Base-by-base conservation (phyloP, 352 stramenopile genomes). In the Globisporangium apiculatum region DNA sequence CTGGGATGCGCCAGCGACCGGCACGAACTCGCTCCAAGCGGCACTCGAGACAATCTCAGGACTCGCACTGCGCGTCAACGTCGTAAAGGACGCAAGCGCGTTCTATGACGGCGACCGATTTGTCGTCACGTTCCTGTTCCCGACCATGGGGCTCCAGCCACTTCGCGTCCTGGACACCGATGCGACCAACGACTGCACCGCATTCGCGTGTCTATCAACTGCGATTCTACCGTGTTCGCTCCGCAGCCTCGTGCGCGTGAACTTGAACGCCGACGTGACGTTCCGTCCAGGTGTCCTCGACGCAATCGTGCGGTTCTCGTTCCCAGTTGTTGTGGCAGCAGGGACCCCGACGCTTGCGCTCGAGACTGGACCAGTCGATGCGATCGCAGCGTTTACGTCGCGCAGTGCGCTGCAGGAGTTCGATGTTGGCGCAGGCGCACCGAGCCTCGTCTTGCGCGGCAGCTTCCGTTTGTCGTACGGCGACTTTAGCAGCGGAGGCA, bases 381-480 rank as follows among this genome's bases (percentile, higher is more conserved):
- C 68, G 10, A 41, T 64, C 0, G 82, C 79, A 0, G 46, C 51
- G 1, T 89, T 83, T 52, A 84, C 70, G 0, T 63, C 68, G 4
- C 71, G 76, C 47, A 73, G 75, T 5, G 66, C 73, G 0, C 18
- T 78, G 0, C 67, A 79, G n/a, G 64, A 82, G 49, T 88, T 91
- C 59, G 79, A 91, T 38, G 73, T 91, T 0, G 79, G 75, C 1
- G 61, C 79, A 0, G 62, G 78, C 2, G 72, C 67, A 49, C 64
- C 79, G 0, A 89, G 79, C 59, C 50, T 42, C 4, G 55, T 86
- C 12, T 43, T 86, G 6, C 52, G 42, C 38, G 77, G 79, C 2
- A 70, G 54, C 0, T 87, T 89, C 55, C 73, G 65, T 7, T 60
- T 91, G 4, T 60, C 61, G 0, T 91, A 91, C n/a, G 79, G 79